Percentiles rank a stretch among this genome's conserved stretches.
phyloP scores from a whole-genome alignment of 495 filamentous ascomycete genomes.

The Chaetomium cochliodes region DNA sequence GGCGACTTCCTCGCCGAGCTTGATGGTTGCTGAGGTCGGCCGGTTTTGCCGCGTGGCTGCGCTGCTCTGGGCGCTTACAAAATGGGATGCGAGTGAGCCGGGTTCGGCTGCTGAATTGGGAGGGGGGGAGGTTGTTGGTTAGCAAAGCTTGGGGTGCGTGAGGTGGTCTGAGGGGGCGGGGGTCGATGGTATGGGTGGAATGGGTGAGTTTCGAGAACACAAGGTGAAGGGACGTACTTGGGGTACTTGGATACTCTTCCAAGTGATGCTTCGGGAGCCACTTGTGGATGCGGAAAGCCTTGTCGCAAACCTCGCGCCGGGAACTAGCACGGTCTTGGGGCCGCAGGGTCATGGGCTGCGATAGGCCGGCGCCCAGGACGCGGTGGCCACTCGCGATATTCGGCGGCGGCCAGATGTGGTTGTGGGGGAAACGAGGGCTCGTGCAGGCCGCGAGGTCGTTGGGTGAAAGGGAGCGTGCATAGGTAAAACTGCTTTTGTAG shows the following conservation, averaged over 20 bases:
- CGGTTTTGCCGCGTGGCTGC: background rate
- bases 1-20: constrained; percentile 62
- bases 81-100: background rate
- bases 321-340: constrained; percentile 41
- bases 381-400: constrained; percentile 62
- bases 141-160: background rate
- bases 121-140: too few species aligned
- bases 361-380: constrained; percentile 22
- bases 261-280: constrained; percentile 59
- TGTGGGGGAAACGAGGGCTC: constrained; percentile 42
- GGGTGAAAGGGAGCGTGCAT: constrained; percentile 44
- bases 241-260: background rate
- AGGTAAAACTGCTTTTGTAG: constrained; percentile 46
- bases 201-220: background rate
- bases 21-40: constrained; percentile 27
- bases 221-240: background rate
- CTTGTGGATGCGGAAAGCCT: constrained; percentile 68
- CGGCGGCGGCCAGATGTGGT: constrained; percentile 70
- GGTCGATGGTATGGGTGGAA: background rate
- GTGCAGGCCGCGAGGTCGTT: constrained; percentile 18
- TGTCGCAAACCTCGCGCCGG: constrained; percentile 56
- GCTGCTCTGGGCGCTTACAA: background rate
- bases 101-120: background rate
- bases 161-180: too few species aligned
- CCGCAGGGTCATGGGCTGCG: constrained; percentile 28